A percentile compares a stretch with the other conserved stretches of the same genome.
phyloP scores from a whole-genome alignment of 495 filamentous ascomycete genomes.

The Neurospora sp. region DNA sequence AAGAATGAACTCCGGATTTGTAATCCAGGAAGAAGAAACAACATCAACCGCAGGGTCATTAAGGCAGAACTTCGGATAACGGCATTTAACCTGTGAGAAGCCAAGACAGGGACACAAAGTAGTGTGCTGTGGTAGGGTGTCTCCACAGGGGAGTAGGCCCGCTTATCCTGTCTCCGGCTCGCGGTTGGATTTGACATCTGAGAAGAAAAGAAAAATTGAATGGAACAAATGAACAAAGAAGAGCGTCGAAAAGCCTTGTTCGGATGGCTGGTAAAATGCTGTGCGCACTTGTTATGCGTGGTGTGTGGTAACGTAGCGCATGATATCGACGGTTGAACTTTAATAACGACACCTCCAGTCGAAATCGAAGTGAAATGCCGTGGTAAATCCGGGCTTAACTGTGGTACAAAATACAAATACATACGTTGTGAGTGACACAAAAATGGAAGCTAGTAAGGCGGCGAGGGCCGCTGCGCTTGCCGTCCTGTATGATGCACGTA shows the following conservation, averaged over 20 bases:
- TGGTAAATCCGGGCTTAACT: not conserved
- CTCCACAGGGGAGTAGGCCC: not conserved
- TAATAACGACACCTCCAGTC: too few relatives aligned
- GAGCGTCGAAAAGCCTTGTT: not conserved
- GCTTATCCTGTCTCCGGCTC: not conserved
- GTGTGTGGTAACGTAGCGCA: not conserved
- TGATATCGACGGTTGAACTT: not conserved
- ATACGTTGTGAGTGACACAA: not conserved
- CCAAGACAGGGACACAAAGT: not conserved
- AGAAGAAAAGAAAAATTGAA: not conserved
- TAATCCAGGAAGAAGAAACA: not conserved
- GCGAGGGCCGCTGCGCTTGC: not conserved
- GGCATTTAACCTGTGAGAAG: not conserved
- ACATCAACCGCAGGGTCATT: not conserved
- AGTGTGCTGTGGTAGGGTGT: too few relatives aligned
- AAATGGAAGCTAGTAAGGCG: not conserved
- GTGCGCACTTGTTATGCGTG: not conserved
- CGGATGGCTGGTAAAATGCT: not conserved
- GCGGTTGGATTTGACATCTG: not conserved
- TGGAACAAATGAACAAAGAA: not conserved
- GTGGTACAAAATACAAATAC: not conserved
- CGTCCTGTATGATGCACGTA: not conserved
- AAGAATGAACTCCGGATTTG: not conserved
- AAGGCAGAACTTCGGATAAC: not conserved
- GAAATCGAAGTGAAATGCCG: not conserved